Evolutionary conservation across 495 filamentous ascomycete species (phyloP), one percentile per base, ranked within the genome.

Genomic region (Xeromyces bisporus): DNA sequence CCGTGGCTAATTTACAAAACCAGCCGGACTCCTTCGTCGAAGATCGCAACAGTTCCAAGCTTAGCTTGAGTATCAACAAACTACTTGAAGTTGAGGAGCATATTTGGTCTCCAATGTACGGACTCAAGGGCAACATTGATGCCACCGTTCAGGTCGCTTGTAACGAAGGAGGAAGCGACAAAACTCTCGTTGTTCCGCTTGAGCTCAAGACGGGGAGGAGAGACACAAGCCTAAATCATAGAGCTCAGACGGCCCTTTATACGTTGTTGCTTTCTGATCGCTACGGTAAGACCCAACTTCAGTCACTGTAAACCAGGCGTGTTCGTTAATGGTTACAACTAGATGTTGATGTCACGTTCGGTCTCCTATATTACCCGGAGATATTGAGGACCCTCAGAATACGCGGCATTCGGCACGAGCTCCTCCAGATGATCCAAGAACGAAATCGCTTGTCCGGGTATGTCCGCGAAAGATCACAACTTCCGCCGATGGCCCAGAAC

Each of bases 21-120:
- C 41, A 84, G 71, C 48, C 69, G 9, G 64, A 74, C 32, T 83
- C 79, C 3, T 37, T 79, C n/a, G 77, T 92, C 5, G 72, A 77
- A 37, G 85, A 84, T 34, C 68, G 79, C 24, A 77, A 82, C 39
- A 77, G 75, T 20, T 64, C 61, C 24, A 58, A 78, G 40, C 69
- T 80, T 8, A 73, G 68, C 26, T 73, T 94, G 64, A 83, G 77
- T 43, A 73, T 97, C 39, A 93, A 72, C 50, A 94, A 93, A 47
- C 59, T 97, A 20, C 74, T 97, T 25, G 89, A 93, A 45, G 82
- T 96, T 13, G 89, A 97, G 51, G 89, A 97, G 51, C 86, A 94
- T 43, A 69, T 94, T 23, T 94, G 86, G 89, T 94, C 89, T 10
- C 89, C 89, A 5, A 83, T 81, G 74, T 96, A 87, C 46, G 89